phyloP scores from a whole-genome alignment of 2,329 filamentous ascomycete genomes.

The Neonectria ditissima region DNA sequence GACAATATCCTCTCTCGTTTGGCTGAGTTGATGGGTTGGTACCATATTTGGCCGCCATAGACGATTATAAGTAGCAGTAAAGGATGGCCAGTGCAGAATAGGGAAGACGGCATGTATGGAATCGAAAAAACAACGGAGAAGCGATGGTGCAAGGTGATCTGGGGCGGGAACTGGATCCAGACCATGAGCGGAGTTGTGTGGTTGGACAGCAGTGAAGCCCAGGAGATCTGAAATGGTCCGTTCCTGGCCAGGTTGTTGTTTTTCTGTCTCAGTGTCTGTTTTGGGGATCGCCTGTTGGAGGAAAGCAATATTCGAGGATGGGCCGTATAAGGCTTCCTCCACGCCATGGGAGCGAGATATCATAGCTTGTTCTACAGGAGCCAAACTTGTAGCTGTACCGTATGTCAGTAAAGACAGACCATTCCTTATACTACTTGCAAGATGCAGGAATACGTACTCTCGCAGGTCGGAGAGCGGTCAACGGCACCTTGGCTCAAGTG shows the following conservation, averaged over 20 bases:
- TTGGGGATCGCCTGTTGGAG: not conserved
- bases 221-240: not conserved
- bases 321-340: not conserved
- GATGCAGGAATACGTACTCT: not conserved
- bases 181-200: not conserved
- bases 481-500: not conserved
- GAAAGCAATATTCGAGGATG: not conserved
- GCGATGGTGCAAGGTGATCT: not conserved
- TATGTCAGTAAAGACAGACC: not conserved
- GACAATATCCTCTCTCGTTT: not conserved
- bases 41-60: not conserved
- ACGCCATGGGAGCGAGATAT: not conserved
- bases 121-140: not conserved
- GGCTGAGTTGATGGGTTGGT: not conserved
- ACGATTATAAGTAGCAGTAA: not conserved
- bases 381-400: not conserved
- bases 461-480: not conserved
- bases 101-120: not conserved
- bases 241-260: not conserved
- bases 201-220: not conserved
- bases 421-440: not conserved
- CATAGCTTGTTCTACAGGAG: not conserved
- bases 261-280: not conserved
- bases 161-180: not conserved
- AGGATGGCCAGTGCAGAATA: not conserved